phyloP scores from a whole-genome alignment of 805 yeast species.

The Priceomyces medius region DNA sequence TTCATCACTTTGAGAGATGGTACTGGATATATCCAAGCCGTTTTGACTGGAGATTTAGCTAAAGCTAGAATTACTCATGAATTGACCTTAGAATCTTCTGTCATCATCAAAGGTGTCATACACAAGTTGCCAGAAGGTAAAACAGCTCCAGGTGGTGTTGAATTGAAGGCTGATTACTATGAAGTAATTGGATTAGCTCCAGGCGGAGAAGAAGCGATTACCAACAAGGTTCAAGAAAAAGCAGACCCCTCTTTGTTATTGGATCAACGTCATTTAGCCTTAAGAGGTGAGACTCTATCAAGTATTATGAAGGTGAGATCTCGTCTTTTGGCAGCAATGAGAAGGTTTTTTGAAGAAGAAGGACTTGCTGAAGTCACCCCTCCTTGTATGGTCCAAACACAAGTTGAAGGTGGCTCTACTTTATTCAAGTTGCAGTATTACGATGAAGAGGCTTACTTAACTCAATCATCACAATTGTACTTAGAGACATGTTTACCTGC shows the following conservation, averaged over 20 bases:
- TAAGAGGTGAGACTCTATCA: conserved; percentile 93
- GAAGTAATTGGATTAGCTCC: conserved; percentile 92
- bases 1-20: conserved; percentile 95
- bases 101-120: conserved; percentile 76
- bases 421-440: conserved; percentile 90
- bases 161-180: conserved; percentile 86
- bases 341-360: conserved; percentile 76
- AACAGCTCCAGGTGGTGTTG: conserved; percentile 96
- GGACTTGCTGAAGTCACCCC: conserved; percentile 89
- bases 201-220: conserved; percentile 89
- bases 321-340: conserved; percentile 63
- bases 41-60: conserved; percentile 87
- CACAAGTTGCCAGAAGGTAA: conserved; percentile 92
- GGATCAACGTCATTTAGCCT: conserved; percentile 93
- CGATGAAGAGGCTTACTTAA: conserved; percentile 94
- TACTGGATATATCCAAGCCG: conserved; percentile 84
- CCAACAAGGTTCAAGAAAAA: conserved; percentile 90
- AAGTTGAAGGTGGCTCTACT: conserved; percentile 99
- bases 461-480: conserved; percentile 96
- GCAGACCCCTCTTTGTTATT: conserved; percentile 90
- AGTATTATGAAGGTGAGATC: conserved; percentile 96
- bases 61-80: conserved; percentile 81
- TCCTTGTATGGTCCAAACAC: conserved; percentile 99
- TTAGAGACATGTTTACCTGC: conserved; percentile 96
- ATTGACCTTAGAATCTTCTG: conserved; percentile 85